Percentiles rank a stretch among this genome's conserved stretches.
Conservation (phyloP, 306 rosid species). For the Cajanus cajan region DNA sequence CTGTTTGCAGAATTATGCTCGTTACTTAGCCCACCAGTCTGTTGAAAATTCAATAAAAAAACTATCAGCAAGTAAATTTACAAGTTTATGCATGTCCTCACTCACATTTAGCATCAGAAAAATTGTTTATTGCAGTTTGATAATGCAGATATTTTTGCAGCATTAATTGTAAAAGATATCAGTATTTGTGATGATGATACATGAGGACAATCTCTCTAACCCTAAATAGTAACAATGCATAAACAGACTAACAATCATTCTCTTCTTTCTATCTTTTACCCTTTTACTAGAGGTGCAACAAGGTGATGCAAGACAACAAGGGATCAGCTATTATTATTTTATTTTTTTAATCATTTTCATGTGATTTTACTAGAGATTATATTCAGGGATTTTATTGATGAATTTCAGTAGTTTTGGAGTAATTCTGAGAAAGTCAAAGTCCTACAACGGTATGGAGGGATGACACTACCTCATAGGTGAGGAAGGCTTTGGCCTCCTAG, state of each 20-base stretch:
- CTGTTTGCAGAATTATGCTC: slow-evolving; percentile 49
- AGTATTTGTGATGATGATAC: background rate
- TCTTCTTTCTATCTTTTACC: slow-evolving; percentile 11
- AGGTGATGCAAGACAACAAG: background rate
- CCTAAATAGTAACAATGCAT: background rate
- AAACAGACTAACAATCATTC: background rate
- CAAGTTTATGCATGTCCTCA: slow-evolving; percentile 1
- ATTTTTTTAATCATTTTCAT: background rate
- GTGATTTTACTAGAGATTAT: background rate
- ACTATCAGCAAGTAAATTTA: background rate
- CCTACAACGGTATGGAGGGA: background rate
- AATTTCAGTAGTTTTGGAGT: background rate
- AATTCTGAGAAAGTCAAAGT: background rate
- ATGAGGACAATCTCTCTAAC: background rate
- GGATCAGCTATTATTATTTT: background rate
- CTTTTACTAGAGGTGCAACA: slow-evolving; percentile 7
- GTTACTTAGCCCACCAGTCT: slow-evolving; percentile 50
- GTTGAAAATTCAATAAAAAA: slow-evolving; percentile 29
- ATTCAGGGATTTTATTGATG: background rate
- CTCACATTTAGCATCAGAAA: slow-evolving; percentile 18
- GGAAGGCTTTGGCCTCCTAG: background rate
- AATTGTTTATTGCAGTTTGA: slow-evolving; percentile 15
- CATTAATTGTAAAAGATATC: background rate
- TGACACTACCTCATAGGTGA: background rate
- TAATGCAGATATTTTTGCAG: slow-evolving; percentile 2